Percentiles rank a stretch among this genome's conserved stretches.
phyloP scores from a whole-genome alignment of 75 land plant species.

The Cunninghamia lanceolata region DNA sequence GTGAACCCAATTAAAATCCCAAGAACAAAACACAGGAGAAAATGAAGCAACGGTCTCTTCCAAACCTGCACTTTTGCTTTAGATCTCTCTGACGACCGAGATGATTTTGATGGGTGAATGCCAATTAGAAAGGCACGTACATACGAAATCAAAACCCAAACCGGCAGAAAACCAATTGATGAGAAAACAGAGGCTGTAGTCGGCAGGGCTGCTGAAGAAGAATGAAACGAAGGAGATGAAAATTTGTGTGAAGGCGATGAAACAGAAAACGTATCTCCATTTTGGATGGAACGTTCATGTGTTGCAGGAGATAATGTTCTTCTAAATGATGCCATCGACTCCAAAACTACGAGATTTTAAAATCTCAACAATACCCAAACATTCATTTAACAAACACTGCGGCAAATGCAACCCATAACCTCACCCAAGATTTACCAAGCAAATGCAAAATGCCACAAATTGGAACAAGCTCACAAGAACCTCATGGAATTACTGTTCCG shows the following conservation, averaged over 20 bases:
- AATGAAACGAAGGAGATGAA: constrained; percentile 16
- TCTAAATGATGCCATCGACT: constrained; percentile 54
- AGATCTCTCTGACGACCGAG: constrained; percentile 35
- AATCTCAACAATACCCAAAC: background rate
- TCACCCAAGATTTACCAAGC: background rate
- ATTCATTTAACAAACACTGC: background rate
- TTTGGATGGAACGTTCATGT: constrained; percentile 27
- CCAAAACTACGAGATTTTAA: background rate
- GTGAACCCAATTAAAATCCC: constrained; percentile 60
- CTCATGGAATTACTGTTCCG: background rate
- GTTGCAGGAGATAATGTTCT: constrained; percentile 38
- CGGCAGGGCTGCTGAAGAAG: constrained; percentile 21
- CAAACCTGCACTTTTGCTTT: constrained; percentile 35
- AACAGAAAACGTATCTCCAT: constrained; percentile 32
- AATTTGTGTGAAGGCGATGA: constrained; percentile 34
- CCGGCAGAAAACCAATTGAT: constrained; percentile 9
- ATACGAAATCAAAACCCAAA: background rate
- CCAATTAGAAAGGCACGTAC: constrained; percentile 14
- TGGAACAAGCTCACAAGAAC: background rate
- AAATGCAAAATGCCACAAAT: background rate
- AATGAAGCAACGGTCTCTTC: constrained; percentile 47
- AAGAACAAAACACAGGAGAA: constrained; percentile 48
- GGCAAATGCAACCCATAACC: background rate
- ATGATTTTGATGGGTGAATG: constrained; percentile 20
- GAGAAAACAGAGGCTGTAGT: constrained; percentile 6